A percentile compares a stretch with the other conserved stretches of the same genome.
phyloP scores from a whole-genome alignment of 75 land plant genomes.

The Cupressus sempervirens region DNA sequence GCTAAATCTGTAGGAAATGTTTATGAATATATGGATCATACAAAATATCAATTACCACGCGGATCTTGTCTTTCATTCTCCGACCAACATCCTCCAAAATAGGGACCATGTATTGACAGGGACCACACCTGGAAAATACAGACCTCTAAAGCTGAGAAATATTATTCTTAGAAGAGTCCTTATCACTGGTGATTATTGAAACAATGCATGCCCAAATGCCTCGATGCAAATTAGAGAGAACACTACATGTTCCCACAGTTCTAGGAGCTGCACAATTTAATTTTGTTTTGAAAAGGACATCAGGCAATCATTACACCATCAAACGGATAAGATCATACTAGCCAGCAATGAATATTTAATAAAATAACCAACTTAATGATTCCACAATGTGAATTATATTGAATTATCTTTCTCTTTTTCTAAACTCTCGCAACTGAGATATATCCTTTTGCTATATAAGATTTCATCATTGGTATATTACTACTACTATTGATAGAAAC shows the following conservation, averaged over 20 bases:
- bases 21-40: background rate
- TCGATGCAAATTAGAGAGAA: background rate
- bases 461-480: background rate
- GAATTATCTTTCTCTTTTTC: background rate
- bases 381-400: background rate
- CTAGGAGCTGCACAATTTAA: background rate
- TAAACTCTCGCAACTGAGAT: background rate
- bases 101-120: conserved; percentile 95
- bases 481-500: background rate
- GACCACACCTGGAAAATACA: conserved; percentile 77
- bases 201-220: background rate
- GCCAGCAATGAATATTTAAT: background rate
- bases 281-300: background rate
- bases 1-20: background rate
- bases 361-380: background rate
- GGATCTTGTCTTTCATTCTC: conserved; percentile 67
- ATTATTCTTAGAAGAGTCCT: background rate
- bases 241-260: background rate
- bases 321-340: background rate
- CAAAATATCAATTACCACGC: conserved; percentile 40
- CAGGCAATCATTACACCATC: background rate
- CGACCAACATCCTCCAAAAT: conserved; percentile 73
- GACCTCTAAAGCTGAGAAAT: background rate
- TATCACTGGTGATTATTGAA: background rate
- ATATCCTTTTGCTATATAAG: background rate